A percentile compares a stretch with the other conserved stretches of the same genome.
Conservation (phyloP, 805 yeast species). For the Cyberlindnera amylophila region DNA sequence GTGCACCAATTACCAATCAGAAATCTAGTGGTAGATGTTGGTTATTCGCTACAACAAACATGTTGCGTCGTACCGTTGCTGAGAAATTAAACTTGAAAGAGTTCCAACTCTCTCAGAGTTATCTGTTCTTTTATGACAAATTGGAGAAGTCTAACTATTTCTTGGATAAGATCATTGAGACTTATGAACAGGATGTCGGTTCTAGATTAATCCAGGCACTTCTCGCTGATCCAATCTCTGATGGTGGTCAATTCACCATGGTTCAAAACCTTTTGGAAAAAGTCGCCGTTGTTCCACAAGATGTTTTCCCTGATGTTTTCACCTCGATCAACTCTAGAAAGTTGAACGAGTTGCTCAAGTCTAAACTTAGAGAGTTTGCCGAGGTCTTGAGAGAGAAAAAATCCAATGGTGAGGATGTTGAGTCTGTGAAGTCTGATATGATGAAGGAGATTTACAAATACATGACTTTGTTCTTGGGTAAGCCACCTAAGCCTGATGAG, state of each 20-base stretch:
- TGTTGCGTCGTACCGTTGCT: constrained; percentile 61
- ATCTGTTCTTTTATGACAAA: constrained; percentile 80
- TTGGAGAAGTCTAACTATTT: constrained; percentile 81
- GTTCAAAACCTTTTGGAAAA: constrained; percentile 70
- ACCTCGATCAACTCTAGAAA: constrained; percentile 44
- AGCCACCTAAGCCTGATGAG: constrained; percentile 72
- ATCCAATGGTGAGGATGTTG: constrained; percentile 13
- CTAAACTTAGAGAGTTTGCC: constrained; percentile 76
- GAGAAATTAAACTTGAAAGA: constrained; percentile 58
- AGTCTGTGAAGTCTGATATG: constrained; percentile 41
- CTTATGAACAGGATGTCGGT: constrained; percentile 61
- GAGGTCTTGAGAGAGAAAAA: constrained; percentile 49
- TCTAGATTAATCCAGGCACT: constrained; percentile 68
- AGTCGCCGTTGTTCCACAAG: constrained; percentile 78
- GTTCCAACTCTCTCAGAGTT: constrained; percentile 75
- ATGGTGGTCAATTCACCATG: constrained; percentile 91
- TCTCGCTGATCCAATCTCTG: constrained; percentile 62
- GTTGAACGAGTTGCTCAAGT: constrained; percentile 60
- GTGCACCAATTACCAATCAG: constrained; percentile 67
- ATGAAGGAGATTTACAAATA: constrained; percentile 62
- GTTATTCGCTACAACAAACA: constrained; percentile 81
- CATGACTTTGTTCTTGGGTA: constrained; percentile 66
- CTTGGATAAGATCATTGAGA: constrained; percentile 70
- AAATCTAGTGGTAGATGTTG: constrained; percentile 79
- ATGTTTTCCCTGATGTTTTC: constrained; percentile 65